These are phyloP conservation scores for Leccinum aurantiacum DNA, from an alignment of 768 basidiomycete genomes.

Conservation along the genomic window DNA sequence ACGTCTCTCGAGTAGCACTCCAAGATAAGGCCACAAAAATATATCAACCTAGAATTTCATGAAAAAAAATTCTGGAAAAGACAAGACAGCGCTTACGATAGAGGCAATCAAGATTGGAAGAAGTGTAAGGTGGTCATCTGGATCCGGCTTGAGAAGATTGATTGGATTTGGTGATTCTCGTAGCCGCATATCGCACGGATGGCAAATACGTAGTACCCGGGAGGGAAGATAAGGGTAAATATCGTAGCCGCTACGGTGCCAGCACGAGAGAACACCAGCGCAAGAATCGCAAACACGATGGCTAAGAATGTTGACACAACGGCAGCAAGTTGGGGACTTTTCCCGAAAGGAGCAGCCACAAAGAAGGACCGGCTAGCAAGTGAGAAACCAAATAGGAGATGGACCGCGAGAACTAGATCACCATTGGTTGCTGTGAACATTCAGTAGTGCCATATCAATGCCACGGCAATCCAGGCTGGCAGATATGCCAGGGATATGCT, in stretches of 20 bases:
- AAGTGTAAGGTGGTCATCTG: constrained; percentile 53
- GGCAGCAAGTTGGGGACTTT: constrained; percentile 71
- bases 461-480: constrained; percentile 72
- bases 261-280: constrained; percentile 48
- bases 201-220: constrained; percentile 73
- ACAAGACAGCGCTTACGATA: constrained; percentile 45
- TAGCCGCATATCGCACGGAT: constrained; percentile 67
- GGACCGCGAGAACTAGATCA: constrained; percentile 59
- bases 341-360: constrained; percentile 65
- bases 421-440: constrained; percentile 64
- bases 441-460: constrained; percentile 61
- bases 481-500: constrained; percentile 67
- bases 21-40: constrained; percentile 73
- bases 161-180: constrained; percentile 60
- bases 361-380: constrained; percentile 75
- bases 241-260: constrained; percentile 51
- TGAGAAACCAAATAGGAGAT: constrained; percentile 65
- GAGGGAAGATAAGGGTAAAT: constrained; percentile 72
- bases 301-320: constrained; percentile 63
- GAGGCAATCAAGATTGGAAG: constrained; percentile 63
- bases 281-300: constrained; percentile 67
- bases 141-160: constrained; percentile 56
- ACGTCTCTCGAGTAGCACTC: constrained; percentile 53
- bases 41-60: constrained; percentile 53
- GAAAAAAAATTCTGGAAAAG: background rate